A percentile compares a stretch with the other conserved stretches of the same genome.
phyloP scores from a whole-genome alignment of 2,329 filamentous ascomycete species.

The Penicillium sp. region DNA sequence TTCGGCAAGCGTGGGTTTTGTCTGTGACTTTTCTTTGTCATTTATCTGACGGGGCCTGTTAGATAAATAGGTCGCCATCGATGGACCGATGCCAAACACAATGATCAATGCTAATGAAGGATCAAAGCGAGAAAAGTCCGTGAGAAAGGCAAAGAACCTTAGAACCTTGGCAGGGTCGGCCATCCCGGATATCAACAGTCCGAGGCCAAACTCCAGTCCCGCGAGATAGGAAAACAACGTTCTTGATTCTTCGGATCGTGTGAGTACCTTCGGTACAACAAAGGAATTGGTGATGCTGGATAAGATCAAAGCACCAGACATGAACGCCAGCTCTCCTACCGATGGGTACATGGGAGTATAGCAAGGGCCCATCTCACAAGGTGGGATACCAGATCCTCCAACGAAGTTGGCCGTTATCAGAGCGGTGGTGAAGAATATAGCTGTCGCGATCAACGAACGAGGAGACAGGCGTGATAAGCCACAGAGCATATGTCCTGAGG shows the following conservation, averaged over 20 bases:
- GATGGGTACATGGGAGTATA: slow-evolving; percentile 50
- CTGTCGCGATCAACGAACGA: slow-evolving; percentile 51
- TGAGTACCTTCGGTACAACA: slow-evolving; percentile 32
- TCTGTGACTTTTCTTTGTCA: slow-evolving; percentile 22
- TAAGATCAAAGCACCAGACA: slow-evolving; percentile 33
- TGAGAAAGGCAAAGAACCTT: slow-evolving; percentile 49
- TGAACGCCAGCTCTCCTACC: slow-evolving; percentile 32
- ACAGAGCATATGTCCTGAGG: slow-evolving; percentile 58
- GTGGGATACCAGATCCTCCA: slow-evolving; percentile 39
- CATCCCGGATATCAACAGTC: slow-evolving; percentile 55
- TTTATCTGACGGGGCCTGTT: slow-evolving; percentile 29
- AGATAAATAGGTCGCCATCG: slow-evolving; percentile 37
- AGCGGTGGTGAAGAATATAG: slow-evolving; percentile 45
- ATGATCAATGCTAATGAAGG: slow-evolving; percentile 53
- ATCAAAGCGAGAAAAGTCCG: slow-evolving; percentile 48
- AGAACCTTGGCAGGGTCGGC: slow-evolving; percentile 51
- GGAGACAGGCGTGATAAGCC: slow-evolving; percentile 51
- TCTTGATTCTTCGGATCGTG: slow-evolving; percentile 33
- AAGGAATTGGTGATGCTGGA: slow-evolving; percentile 34
- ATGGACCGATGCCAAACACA: slow-evolving; percentile 52
- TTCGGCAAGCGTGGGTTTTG: slow-evolving; percentile 43
- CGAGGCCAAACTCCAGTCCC: slow-evolving; percentile 53
- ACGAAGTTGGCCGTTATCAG: slow-evolving; percentile 45
- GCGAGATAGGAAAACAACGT: slow-evolving; percentile 45
- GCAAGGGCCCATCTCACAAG: slow-evolving; percentile 45